Base-by-base conservation (phyloP, 1,139 yeast species). In the Saccharomyces hybrid region DNA sequence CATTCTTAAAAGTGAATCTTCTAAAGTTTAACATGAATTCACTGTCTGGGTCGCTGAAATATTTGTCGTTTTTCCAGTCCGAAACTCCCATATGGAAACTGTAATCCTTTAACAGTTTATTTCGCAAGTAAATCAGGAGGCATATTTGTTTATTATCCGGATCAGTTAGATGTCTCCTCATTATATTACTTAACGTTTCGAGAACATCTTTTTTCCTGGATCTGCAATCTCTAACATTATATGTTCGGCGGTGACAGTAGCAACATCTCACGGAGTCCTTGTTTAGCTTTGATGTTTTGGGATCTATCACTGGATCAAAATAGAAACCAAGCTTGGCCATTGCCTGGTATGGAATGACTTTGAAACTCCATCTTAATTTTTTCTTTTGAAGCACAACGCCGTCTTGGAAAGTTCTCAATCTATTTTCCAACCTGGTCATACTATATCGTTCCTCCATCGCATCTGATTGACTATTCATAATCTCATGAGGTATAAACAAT, bases 291-390 rank as follows among this genome's bases (percentile, higher is more conserved):
- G 54, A 57, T 3, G 51, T 47, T 1, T 51, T 47, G 1, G 54
- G 34, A 47, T 58, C 59, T 6, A 52, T 54, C 6, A 54, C 48
- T 1, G 96, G 95, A 13, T 81, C 75, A 68, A 77, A 87, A 64
- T 76, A 83, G 67, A 88, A 88, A 0, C 97, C 97, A 28, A 81
- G 76, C 38, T 76, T 77, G 1, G 89, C 88, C 77, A 85, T 72
- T 19, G 68, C 66, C 48, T 71, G 70, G 4, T 71, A 65, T 1
- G 74, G 68, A 11, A 76, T 75, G 9, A 65, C 62, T n/a, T 70
- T 67, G 52, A 73, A 68, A 16, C 77, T 71, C 80, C 80, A 73
- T 58, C 68, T 59, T 38, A 57, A 62, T 52, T 61, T 58, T 56
- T 61, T 66, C 11, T 67, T 62, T 47, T 60, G 58, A 4, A 70